Conservation (phyloP, 140 eudicot species). For the Flaveria floridana region DNA sequence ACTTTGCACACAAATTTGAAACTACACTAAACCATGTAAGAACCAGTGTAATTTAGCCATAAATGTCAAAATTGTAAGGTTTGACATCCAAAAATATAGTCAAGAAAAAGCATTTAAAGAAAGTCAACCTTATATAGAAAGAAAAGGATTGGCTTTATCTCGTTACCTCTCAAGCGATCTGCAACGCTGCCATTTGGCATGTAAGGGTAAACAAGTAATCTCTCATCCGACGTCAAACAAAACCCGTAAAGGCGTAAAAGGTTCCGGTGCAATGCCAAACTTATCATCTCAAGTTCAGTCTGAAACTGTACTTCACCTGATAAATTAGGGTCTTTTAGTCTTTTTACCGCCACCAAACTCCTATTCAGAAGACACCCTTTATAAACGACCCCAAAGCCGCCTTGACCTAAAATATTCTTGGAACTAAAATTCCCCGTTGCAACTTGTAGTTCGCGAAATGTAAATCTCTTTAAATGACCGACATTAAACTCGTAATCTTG, state of each 20-base stretch:
- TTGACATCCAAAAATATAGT: constrained; percentile 12
- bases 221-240: constrained; percentile 85
- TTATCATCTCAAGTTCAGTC: constrained; percentile 96
- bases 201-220: constrained; percentile 88
- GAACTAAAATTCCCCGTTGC: constrained; percentile 80
- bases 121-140: constrained; percentile 14
- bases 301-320: constrained; percentile 95
- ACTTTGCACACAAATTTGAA: neutral
- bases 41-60: constrained; percentile 2
- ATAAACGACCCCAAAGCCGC: constrained; percentile 95
- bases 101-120: neutral
- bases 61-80: neutral
- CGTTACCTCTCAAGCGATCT: constrained; percentile 79
- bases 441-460: constrained; percentile 75
- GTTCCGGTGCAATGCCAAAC: constrained; percentile 87
- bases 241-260: constrained; percentile 86
- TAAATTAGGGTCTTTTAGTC: constrained; percentile 77
- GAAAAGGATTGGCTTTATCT: constrained; percentile 13
- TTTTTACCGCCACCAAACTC: constrained; percentile 88
- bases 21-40: neutral
- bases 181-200: constrained; percentile 99
- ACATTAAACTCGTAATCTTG: constrained; percentile 82
- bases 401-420: constrained; percentile 80
- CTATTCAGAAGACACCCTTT: constrained; percentile 74
- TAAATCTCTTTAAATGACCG: constrained; percentile 75